Evolutionary conservation across 352 stramenopile genomes (phyloP).

Genomic region (Phytophthora boehmeriae): DNA sequence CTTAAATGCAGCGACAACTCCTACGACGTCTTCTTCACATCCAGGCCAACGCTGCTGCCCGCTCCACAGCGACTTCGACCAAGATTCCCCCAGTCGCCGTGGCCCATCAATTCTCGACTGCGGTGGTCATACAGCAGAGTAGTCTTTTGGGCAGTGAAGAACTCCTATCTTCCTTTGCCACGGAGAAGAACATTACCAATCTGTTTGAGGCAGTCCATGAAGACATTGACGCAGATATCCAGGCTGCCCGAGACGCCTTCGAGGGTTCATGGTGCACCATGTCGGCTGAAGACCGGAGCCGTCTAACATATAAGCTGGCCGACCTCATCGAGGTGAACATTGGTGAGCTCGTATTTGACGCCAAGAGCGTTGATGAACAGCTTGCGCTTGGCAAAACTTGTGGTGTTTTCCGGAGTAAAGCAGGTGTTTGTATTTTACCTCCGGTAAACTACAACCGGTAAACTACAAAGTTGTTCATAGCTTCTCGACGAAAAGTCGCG

Average conservation of each 20-base stretch:
- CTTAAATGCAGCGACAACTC: constrained; percentile 40
- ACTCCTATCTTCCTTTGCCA: no score
- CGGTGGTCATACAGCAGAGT: constrained; percentile 55
- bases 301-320: constrained; percentile 42
- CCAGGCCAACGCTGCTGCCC: constrained; percentile 9
- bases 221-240: constrained; percentile 75
- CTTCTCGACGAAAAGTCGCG: no score
- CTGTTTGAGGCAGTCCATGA: constrained; percentile 53
- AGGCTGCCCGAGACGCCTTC: constrained; percentile 62
- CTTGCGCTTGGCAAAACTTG: no score
- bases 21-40: constrained; percentile 35
- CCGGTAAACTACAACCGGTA: no score
- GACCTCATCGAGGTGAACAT: constrained; percentile 52
- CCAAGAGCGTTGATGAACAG: no score
- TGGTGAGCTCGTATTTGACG: constrained; percentile 42
- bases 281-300: constrained; percentile 25
- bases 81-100: constrained; percentile 20
- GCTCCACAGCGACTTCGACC: constrained; percentile 13
- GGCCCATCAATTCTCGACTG: constrained; percentile 34
- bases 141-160: no score
- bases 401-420: no score
- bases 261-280: constrained; percentile 56
- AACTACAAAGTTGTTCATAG: no score
- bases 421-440: no score
- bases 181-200: constrained; percentile 66